These are phyloP conservation scores for Dichomitus squalens DNA, from an alignment of 1,284 basidiomycete species.

Conservation along the genomic window DNA sequence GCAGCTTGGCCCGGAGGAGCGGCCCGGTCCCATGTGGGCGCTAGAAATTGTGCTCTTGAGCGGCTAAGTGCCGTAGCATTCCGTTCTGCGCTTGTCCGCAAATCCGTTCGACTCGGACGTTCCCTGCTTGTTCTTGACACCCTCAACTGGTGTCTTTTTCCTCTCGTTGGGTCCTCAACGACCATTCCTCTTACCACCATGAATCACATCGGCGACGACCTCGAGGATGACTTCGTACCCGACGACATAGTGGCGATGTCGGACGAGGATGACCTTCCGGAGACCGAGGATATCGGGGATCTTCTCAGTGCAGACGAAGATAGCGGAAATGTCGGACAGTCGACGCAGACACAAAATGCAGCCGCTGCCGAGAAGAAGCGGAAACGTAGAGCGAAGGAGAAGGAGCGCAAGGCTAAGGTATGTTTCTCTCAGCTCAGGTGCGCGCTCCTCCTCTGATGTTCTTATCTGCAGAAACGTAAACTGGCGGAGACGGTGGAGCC, in stretches of 20 bases:
- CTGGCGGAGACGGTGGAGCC: conserved; percentile 48
- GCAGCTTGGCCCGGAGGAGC: conserved; percentile 4
- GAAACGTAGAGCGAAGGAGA: conserved; percentile 72
- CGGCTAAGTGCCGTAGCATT: not conserved
- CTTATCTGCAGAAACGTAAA: conserved; percentile 56
- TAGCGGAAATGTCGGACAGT: conserved; percentile 34
- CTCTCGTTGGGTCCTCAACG: conserved; percentile 1
- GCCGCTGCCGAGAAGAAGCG: conserved; percentile 55
- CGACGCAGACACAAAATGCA: conserved; percentile 25
- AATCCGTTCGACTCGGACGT: not conserved
- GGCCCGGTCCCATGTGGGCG: not conserved
- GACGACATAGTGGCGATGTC: conserved; percentile 70
- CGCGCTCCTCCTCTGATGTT: conserved; percentile 4
- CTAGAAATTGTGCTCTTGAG: not conserved
- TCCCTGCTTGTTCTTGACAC: conserved; percentile 3
- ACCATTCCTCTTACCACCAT: conserved; percentile 22
- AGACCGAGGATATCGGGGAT: conserved; percentile 41
- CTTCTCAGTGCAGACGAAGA: conserved; percentile 50
- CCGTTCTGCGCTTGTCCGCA: not conserved
- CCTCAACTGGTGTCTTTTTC: conserved; percentile 4
- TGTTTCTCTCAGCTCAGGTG: conserved; percentile 22
- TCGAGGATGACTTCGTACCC: conserved; percentile 78
- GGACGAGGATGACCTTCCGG: conserved; percentile 54
- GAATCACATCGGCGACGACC: conserved; percentile 65
- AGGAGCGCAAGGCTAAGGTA: conserved; percentile 67